phyloP scores from a whole-genome alignment of 2,329 filamentous ascomycete species.

The Cordyceps cicadae region DNA sequence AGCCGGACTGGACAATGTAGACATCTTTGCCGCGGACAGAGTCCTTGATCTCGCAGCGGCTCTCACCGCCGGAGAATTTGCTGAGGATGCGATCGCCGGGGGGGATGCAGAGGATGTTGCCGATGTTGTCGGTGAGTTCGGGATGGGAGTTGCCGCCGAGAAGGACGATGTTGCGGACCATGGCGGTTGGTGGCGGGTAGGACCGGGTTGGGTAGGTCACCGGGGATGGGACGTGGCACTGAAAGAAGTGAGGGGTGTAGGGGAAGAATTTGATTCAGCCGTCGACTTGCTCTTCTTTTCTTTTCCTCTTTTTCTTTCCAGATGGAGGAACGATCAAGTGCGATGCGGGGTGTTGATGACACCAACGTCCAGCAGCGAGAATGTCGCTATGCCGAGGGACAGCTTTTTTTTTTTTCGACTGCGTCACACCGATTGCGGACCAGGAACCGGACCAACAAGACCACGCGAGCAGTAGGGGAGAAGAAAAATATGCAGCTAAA shows the following conservation, averaged over 20 bases:
- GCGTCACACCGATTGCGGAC: constrained; percentile 7
- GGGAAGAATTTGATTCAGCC: background rate
- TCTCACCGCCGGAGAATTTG: constrained; percentile 95
- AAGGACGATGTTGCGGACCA: constrained; percentile 94
- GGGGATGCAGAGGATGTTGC: constrained; percentile 81
- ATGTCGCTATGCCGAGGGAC: constrained; percentile 4
- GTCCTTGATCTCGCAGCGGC: constrained; percentile 89
- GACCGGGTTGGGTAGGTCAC: background rate
- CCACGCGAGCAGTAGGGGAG: background rate
- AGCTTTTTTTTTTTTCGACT: constrained; percentile 10
- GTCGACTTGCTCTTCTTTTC: background rate
- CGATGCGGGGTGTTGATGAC: background rate
- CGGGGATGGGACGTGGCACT: background rate
- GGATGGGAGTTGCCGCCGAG: constrained; percentile 92
- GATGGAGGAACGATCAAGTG: constrained; percentile 1
- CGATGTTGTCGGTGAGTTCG: constrained; percentile 75
- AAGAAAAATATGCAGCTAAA: background rate
- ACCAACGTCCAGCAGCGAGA: background rate
- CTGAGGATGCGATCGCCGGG: constrained; percentile 72
- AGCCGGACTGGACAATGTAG: constrained; percentile 93
- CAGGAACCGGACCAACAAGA: background rate
- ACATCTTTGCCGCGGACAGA: constrained; percentile 97
- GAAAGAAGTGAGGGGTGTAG: background rate
- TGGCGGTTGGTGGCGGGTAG: constrained; percentile 30
- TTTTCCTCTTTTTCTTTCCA: background rate